Evolutionary conservation across 345 rosid genomes (phyloP), one percentile per base, ranked within the genome.

Genomic region (Sapria himalayana): DNA sequence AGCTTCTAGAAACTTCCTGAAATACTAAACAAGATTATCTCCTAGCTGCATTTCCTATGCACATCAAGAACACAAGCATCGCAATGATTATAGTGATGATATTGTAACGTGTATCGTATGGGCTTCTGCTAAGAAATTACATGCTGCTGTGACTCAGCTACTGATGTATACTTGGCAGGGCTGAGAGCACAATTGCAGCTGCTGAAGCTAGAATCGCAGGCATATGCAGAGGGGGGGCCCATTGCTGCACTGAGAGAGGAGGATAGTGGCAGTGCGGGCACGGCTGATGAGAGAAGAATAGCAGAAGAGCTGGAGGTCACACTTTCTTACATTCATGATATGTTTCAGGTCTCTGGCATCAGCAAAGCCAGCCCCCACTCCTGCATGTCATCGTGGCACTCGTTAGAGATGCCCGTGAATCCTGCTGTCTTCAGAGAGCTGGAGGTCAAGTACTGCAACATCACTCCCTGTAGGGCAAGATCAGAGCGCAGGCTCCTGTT

Each of bases 161-260:
- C 33, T 15, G 16, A 39, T 39, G 20, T 38, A 12, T 19, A 5
- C 9, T 16, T 45, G 21, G 9, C 45, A 91, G 99, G 96, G 37
- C 96, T 91, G 39, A 70, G 99, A 38, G 60, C 71, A 82, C 99
- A 84, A 61, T 92, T 91, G 47, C 81, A 75, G 45, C 74, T 84
- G 24, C 84, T 91, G 29, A 91, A 81, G 52, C 60, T 69, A 37
- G 89, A 76, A 51, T 75, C 92, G 13, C 77, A 76, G 39, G 48
- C 69, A 36, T 75, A 76, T 33, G 58, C 51, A 6, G 99, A 78
- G 57, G 89, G 75, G 39, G 89, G 75, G 39, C 52, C 53, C 36
- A 61, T 69, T 70, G 52, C 66, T 2, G 27, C 75, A 63, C 78
- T 89, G 5, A 72, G 74, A 31, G 94, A 80, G 41, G 92, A 75